These are phyloP conservation scores for Physcomitrellopsis africana DNA, from an alignment of 225 moss, liverwort and hornwort genomes.

Conservation along the genomic window DNA sequence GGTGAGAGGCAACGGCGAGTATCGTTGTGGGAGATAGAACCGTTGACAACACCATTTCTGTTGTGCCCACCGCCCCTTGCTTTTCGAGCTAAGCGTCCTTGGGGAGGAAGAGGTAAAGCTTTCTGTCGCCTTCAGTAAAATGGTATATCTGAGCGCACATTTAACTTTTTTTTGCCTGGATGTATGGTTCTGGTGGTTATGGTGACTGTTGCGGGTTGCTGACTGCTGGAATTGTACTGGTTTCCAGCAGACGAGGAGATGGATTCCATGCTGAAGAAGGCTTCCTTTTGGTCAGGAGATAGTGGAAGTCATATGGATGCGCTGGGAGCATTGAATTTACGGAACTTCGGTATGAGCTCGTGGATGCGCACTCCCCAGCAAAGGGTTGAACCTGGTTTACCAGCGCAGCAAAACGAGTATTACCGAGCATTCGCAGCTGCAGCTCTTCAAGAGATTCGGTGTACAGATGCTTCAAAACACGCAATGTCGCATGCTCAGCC, in stretches of 20 bases:
- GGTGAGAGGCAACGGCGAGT: constrained; percentile 93
- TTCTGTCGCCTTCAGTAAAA: constrained; percentile 13
- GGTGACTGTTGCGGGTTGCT: constrained; percentile 16
- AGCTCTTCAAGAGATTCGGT: constrained; percentile 81
- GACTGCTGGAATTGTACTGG: constrained; percentile 27
- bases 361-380: constrained; percentile 74
- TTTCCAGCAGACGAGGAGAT: constrained; percentile 81
- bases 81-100: constrained; percentile 76
- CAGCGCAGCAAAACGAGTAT: constrained; percentile 61
- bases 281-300: constrained; percentile 68
- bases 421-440: constrained; percentile 90
- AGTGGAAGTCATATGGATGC: constrained; percentile 38
- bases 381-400: constrained; percentile 48
- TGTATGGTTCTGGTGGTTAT: constrained; percentile 23
- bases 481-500: constrained; percentile 58
- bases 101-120: constrained; percentile 57
- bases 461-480: constrained; percentile 64
- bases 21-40: constrained; percentile 95
- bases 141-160: constrained; percentile 1
- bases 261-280: constrained; percentile 72
- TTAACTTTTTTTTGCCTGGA: background rate
- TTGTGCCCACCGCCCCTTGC: constrained; percentile 88
- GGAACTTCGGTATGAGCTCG: constrained; percentile 61
- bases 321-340: constrained; percentile 44
- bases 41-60: constrained; percentile 85